Base-by-base conservation (phyloP, 1,284 basidiomycete genomes). In the Quambalaria eucalypti region DNA sequence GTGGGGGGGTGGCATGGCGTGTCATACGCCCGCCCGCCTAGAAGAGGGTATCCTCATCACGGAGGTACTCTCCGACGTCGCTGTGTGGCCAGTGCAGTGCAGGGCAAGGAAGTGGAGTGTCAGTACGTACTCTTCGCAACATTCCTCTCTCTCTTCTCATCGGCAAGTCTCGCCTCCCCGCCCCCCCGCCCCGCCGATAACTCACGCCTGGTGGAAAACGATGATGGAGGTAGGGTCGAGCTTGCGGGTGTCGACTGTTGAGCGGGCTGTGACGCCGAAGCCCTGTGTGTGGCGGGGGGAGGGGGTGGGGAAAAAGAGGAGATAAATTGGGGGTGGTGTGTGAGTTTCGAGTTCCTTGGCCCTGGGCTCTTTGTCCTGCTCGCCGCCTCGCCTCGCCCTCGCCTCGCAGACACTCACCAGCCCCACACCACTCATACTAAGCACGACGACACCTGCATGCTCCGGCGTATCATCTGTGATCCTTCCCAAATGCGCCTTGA, bases 401-500 rank as follows among this genome's bases (percentile, higher is more conserved):
- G n/a, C n/a, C n/a, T n/a, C 4, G 19, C 21, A 23, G 42, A 29
- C 16, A 77, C 82, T 64, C 73, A 90, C 90, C 61, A 97, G 78
- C 63, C 91, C 92, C 16, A 88, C 82, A 76, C 97, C 92, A 61
- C 81, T 86, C 93, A 98, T 98, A 75, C 85, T 91, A 78, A 85
- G 93, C 30, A 98, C 85, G 9, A 98, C 90, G 1, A 98, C 95
- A 56, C 95, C 95, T 72, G 97, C 93, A 76, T 99, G 95, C 74
- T 99, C 95, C 12, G 93, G 92, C 4, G 92, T 96, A 74, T 99
- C 95, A 76, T 99, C 95, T 51, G 95, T 97, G 75, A 98, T 97
- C 66, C 93, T 83, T n/a, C 95, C 93, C 26, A 99, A 81, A 77
- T 99, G 95, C 28, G 95, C 95, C 79, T 98, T 99, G 64, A 97